Evolutionary conservation across 129 eudicot genomes (phyloP), one percentile per base, ranked within the genome.

Genomic region (Deinandra increscens): DNA sequence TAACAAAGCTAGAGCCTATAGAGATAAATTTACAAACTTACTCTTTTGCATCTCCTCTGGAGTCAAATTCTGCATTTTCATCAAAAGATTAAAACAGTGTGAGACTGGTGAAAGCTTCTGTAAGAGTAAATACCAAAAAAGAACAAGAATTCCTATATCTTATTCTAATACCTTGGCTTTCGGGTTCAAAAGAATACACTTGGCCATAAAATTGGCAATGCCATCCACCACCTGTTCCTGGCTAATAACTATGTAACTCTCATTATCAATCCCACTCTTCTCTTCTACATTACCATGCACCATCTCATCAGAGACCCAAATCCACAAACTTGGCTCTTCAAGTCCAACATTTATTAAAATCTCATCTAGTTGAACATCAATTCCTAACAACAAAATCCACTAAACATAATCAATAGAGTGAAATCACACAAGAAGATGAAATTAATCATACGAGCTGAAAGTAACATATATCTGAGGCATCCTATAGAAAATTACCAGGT

Each of bases 301-400:
- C 91, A 79, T 86, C 26, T 83, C 87, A n/a, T 92, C 95, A 14
- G 86, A 56, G 55, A 92, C 96, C 96, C 95, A 89, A 13, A 92
- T 86, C 96, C 98, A 92, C 90, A 89, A 86, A 80, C 98, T 92
- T 56, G 98, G 96, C 56, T 92, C 91, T 69, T 83, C 87, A 38
- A 45, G 53, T 56, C 78, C 89, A 66, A 84, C 81, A 75, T 84
- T 83, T n/a, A 92, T 70, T 75, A 92, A 33, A 37, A 85, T 49
- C 70, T 87, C 97, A 73, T 81, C 91, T 61, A 79, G 37, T 48
- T 87, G 75, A 65, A 85, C 42, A 84, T 85, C 92, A 71, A 66
- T 70, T 70, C 60, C 91, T 90, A 64, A 23, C 33, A 62, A 65
- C n/a, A n/a, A n/a, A n/a, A n/a, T n/a, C n/a, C n/a, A n/a, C n/a